These are phyloP conservation scores for Aspergillus mulundensis DNA, from an alignment of 495 filamentous ascomycete genomes.

Conservation along the genomic window DNA sequence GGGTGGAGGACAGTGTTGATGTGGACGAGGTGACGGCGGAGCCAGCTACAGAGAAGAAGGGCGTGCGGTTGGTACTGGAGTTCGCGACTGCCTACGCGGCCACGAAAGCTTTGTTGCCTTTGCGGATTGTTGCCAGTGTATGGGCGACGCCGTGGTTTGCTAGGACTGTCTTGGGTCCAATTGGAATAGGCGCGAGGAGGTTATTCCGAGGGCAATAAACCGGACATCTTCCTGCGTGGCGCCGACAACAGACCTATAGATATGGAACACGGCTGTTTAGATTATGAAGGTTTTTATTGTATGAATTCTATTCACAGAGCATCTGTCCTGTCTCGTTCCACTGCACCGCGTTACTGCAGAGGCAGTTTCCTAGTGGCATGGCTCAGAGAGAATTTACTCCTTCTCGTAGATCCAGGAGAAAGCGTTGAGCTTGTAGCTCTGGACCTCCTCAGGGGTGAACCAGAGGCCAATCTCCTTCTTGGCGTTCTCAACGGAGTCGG, in stretches of 20 bases:
- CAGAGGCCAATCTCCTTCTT: constrained; percentile 99
- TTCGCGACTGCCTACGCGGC: constrained; percentile 86
- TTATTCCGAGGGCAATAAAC: constrained; percentile 34
- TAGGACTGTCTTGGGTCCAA: constrained; percentile 52
- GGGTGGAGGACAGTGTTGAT: constrained; percentile 48
- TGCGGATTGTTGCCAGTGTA: constrained; percentile 69
- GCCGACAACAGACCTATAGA: not conserved
- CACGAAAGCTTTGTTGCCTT: constrained; percentile 76
- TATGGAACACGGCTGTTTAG: not conserved
- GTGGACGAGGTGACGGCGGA: constrained; percentile 27
- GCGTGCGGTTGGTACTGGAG: constrained; percentile 56
- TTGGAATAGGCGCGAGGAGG: constrained; percentile 31
- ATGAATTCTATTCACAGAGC: constrained; percentile 26
- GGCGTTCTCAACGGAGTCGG: constrained; percentile 95
- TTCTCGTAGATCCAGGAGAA: constrained; percentile 97
- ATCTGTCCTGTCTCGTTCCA: constrained; percentile 18
- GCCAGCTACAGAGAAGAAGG: constrained; percentile 25
- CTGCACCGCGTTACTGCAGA: constrained; percentile 16
- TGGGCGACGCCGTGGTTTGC: constrained; percentile 97
- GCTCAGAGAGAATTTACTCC: constrained; percentile 37
- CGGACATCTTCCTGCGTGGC: not conserved
- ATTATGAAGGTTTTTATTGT: not conserved
- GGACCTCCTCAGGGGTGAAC: constrained; percentile 83
- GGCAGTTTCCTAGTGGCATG: constrained; percentile 17
- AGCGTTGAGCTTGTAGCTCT: constrained; percentile 73